Conservation (phyloP, 2,329 filamentous ascomycete species). For the Celoporthe dispersa region DNA sequence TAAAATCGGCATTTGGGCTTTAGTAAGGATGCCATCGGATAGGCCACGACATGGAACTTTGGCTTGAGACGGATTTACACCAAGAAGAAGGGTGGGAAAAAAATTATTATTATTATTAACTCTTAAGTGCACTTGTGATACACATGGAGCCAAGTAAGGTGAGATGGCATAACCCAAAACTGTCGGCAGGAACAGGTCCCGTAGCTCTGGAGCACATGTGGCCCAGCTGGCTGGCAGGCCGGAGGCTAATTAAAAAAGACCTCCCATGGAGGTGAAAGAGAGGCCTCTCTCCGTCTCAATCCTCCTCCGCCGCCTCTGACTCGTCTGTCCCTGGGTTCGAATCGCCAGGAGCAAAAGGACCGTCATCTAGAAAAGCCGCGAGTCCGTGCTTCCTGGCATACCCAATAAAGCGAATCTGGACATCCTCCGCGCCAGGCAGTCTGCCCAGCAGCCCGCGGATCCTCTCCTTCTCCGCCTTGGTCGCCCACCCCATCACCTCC, state of each 20-base stretch:
- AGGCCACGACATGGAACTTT: neutral
- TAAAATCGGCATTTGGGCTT: neutral
- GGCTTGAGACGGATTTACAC: neutral
- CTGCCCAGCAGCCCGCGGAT: neutral
- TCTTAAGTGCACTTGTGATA: neutral
- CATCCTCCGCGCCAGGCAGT: neutral
- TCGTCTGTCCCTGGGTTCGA: too few relatives aligned
- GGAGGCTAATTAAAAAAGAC: too few relatives aligned
- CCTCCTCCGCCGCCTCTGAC: neutral
- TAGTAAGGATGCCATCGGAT: neutral
- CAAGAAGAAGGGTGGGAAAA: neutral
- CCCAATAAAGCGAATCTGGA: neutral
- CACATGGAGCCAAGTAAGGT: slow-evolving; percentile 28
- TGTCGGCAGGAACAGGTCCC: neutral
- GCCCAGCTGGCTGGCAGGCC: neutral
- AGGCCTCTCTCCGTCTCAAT: neutral
- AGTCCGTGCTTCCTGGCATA: neutral
- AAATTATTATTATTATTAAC: neutral
- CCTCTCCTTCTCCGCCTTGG: neutral
- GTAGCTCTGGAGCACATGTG: neutral
- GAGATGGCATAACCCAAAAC: slow-evolving; percentile 32
- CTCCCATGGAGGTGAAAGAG: too few relatives aligned
- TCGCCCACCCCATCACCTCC: slow-evolving; percentile 14
- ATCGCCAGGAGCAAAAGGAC: neutral
- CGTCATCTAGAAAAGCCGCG: neutral